Evolutionary conservation across 805 yeast species (phyloP).

Genomic region (Wickerhamiella nectarea): DNA sequence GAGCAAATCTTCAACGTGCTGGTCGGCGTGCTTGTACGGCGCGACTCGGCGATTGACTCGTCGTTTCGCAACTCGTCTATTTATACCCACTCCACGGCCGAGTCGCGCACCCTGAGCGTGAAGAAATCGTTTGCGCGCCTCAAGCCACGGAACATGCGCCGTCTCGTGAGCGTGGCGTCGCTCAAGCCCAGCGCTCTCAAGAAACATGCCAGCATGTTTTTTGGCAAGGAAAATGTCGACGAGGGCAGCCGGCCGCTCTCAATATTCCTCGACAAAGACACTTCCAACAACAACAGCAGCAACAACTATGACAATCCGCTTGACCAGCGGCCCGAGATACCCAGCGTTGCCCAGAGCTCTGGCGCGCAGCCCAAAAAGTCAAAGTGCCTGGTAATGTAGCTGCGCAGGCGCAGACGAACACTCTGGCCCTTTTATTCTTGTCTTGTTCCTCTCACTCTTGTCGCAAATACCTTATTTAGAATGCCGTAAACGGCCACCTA

Average conservation of each 20-base stretch:
- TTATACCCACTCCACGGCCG: conserved; percentile 10
- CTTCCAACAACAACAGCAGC: too few relatives aligned
- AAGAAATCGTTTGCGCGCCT: conserved; percentile 15
- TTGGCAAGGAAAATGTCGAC: conserved; percentile 1
- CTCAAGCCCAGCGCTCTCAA: conserved; percentile 5
- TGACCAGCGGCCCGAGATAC: conserved; percentile 1
- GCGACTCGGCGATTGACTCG: conserved; percentile 32
- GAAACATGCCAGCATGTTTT: conserved; percentile 9
- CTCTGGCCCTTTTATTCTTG: neutral
- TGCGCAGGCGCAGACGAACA: neutral
- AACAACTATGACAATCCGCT: neutral
- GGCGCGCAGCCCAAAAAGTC: neutral
- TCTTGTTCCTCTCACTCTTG: neutral
- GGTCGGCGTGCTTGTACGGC: conserved; percentile 76
- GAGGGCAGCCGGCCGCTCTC: neutral
- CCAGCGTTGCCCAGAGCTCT: neutral
- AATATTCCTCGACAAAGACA: neutral
- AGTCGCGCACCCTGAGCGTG: conserved; percentile 12
- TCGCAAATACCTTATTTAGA: neutral
- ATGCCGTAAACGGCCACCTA: neutral
- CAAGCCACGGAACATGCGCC: conserved; percentile 13
- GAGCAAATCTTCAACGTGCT: conserved; percentile 83
- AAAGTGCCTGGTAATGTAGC: conserved; percentile 3
- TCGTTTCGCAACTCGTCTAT: conserved; percentile 11
- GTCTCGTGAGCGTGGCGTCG: conserved; percentile 10